Evolutionary conservation across 2,329 filamentous ascomycete genomes (phyloP), one percentile per base, ranked within the genome.

Genomic region (Phaeosphaeria sp.): DNA sequence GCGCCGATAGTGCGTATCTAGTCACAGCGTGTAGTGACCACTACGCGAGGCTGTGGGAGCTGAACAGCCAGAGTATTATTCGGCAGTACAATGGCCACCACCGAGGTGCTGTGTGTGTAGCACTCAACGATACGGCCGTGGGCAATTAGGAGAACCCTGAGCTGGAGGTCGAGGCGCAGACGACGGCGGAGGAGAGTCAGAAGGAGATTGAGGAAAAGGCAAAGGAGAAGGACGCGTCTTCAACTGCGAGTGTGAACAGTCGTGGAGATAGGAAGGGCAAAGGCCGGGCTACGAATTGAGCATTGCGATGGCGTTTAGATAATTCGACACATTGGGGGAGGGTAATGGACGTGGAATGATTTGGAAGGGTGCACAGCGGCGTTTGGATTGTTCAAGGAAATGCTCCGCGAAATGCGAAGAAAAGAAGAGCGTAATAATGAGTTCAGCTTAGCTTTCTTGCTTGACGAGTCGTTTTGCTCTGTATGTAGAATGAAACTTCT

Each of bases 21-120:
- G 93, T 97, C 13, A 97, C 93, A 0, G 93, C 93, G 5, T 97
- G 92, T 75, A 94, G 90, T 43, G 93, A 97, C 74, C 93, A 97
- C 76, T 97, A 96, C 74, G 93, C 93, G 2, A 85, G 93, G 18
- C 80, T 97, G 55, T 97, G 93, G 93, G 93, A 97, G 81, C 82
- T 97, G 63, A 83, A 84, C 63, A 93, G 89, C 65, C 92, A 96
- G 77, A 89, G 89, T 70, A 93, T 97, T 64, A 97, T 97, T 68
- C 85, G 93, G 47, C 93, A 97, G 81, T 97, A 97, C 76, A 97
- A 96, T 74, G 93, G 93, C 6, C 93, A 97, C 74, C 93, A 97
- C 75, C 85, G 93, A 36, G 93, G 93, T 44, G 92, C 93, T 3
- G 92, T 97, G 0, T 97, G 93, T 73, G 93, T 97, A 39, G 93